phyloP scores from a whole-genome alignment of 2,329 filamentous ascomycete species.

The Botrytis medusae region DNA sequence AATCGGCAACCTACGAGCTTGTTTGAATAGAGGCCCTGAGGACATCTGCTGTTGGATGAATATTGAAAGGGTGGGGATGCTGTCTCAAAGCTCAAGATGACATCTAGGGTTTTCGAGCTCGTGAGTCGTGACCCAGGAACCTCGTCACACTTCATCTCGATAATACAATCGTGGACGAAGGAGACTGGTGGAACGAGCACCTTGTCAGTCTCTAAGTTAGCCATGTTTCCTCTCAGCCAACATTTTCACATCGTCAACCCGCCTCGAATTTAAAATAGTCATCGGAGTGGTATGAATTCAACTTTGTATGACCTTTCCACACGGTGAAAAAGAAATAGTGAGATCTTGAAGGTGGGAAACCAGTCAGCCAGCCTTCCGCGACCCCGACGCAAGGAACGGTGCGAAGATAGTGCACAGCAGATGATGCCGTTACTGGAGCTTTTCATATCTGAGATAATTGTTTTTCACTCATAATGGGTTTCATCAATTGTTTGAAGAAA shows the following conservation, averaged over 20 bases:
- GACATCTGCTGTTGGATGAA: neutral
- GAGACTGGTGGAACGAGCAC: constrained; percentile 29
- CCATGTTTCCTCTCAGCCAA: neutral
- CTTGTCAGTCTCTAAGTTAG: neutral
- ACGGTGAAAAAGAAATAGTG: constrained; percentile 3
- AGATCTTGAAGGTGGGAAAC: constrained; percentile 13
- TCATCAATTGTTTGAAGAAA: neutral
- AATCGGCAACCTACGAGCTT: neutral
- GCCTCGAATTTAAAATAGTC: neutral
- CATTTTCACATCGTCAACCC: neutral
- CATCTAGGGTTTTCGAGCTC: constrained; percentile 22
- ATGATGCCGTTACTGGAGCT: constrained; percentile 19
- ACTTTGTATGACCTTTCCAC: constrained; percentile 1
- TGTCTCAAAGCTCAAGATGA: constrained; percentile 25
- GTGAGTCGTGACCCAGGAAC: constrained; percentile 25
- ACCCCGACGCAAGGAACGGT: constrained; percentile 33
- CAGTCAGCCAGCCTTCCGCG: constrained; percentile 24
- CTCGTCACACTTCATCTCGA: constrained; percentile 20
- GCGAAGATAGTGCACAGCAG: constrained; percentile 26
- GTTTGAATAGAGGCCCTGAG: neutral
- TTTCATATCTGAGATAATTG: neutral
- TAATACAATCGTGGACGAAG: constrained; percentile 33
- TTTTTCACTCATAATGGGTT: neutral
- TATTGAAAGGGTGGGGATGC: neutral
- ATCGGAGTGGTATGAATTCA: neutral